Conservation (phyloP, 257 asterid genomes). For the Plantago major region DNA sequence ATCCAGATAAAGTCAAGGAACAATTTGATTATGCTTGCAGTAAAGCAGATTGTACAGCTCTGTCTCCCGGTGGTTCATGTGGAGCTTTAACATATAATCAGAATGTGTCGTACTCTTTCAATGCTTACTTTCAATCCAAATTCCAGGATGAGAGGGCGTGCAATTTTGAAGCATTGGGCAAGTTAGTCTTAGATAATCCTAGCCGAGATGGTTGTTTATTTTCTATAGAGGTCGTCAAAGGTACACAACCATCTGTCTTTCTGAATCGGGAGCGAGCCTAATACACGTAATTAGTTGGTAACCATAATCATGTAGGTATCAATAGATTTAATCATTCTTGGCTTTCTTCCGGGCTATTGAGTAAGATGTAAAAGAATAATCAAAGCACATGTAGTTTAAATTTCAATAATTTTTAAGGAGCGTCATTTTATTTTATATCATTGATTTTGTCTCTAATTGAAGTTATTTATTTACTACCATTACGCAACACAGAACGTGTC, state of each 20-base stretch:
- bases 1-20: background rate
- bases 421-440: too few relatives aligned
- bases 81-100: constrained; percentile 8
- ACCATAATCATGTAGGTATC: too few relatives aligned
- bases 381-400: too few relatives aligned
- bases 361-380: too few relatives aligned
- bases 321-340: too few relatives aligned
- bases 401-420: too few relatives aligned
- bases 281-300: too few relatives aligned
- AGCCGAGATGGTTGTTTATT: constrained; percentile 19
- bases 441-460: too few relatives aligned
- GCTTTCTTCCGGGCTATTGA: too few relatives aligned
- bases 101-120: constrained; percentile 50
- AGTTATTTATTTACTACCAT: too few relatives aligned
- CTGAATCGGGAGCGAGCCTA: too few relatives aligned
- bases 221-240: background rate
- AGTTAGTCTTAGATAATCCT: constrained; percentile 25
- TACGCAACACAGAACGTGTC: too few relatives aligned
- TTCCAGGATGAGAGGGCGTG: constrained; percentile 27
- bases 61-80: constrained; percentile 41
- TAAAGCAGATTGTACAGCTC: constrained; percentile 32
- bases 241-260: background rate
- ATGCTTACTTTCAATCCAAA: constrained; percentile 33
- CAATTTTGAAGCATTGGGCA: constrained; percentile 31
- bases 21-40: constrained; percentile 18